Percentiles rank a stretch among this genome's conserved stretches.
Evolutionary conservation across 768 basidiomycete species (phyloP).

Genomic region (Calocera viscosa): DNA sequence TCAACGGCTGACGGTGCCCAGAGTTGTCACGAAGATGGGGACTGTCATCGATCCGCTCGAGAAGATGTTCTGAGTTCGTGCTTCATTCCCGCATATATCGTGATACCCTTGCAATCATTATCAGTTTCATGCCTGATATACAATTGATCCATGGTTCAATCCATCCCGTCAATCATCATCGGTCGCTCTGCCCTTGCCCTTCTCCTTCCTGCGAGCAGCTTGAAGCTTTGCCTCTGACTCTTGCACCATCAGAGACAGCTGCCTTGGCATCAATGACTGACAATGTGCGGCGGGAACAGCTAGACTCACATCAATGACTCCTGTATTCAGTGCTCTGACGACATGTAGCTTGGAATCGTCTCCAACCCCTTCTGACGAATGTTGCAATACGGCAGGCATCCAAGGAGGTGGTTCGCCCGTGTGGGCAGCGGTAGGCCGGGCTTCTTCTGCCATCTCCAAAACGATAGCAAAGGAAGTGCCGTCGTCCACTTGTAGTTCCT

Average conservation of each 20-base stretch:
- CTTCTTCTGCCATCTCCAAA: slow-evolving; percentile 64
- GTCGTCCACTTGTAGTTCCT: slow-evolving; percentile 34
- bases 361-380: slow-evolving; percentile 55
- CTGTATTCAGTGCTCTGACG: slow-evolving; percentile 70
- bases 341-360: slow-evolving; percentile 60
- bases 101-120: not conserved
- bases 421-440: slow-evolving; percentile 38
- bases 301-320: slow-evolving; percentile 56
- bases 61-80: slow-evolving; percentile 32
- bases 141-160: not conserved
- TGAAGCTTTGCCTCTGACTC: slow-evolving; percentile 61
- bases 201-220: not conserved
- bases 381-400: slow-evolving; percentile 58
- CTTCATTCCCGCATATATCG: not conserved
- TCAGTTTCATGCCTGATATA: not conserved
- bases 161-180: slow-evolving; percentile 9
- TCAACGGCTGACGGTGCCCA: slow-evolving; percentile 72
- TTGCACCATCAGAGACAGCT: slow-evolving; percentile 69
- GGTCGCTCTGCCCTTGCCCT: slow-evolving; percentile 1
- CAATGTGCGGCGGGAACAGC: slow-evolving; percentile 4
- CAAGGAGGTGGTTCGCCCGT: slow-evolving; percentile 52
- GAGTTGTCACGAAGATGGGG: slow-evolving; percentile 78
- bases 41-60: slow-evolving; percentile 56
- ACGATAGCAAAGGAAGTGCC: slow-evolving; percentile 70
- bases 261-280: not conserved